Evolutionary conservation across 306 rosid genomes (phyloP), one percentile per base, ranked within the genome.

Genomic region (Vachellia collinsii): DNA sequence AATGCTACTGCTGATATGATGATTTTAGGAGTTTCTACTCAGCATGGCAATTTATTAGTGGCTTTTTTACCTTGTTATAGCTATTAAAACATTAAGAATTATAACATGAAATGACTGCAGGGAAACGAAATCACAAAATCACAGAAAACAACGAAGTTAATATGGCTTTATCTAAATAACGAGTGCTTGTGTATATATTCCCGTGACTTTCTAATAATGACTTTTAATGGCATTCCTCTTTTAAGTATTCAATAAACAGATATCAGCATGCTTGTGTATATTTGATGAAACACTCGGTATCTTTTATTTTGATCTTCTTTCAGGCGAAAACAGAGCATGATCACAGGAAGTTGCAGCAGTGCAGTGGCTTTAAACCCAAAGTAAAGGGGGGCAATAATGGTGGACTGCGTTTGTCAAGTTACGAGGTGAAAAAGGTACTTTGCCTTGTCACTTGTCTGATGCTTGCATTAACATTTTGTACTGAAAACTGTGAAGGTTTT

Each of bases 391-490:
- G 84, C 86, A 70, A 38, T 64, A 61, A 48, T 23, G 76, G 77
- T 64, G 89, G 81, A 77, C 38, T 80, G 41, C 84, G 71, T 46
- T 84, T 80, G 5, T 77, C 80, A 29, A 84, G 78, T 48, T 79
- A 82, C 65, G 88, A 74, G 70, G 48, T 48, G 63, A 86, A 87
- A 79, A 92, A 87, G 95, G 95, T 92, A 84, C 36, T 20, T 51
- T 77, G 74, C 20, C 83, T 22, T 69, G 54, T 50, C 51, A 13
- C 80, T 77, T 65, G 42, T 83, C 53, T 62, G 73, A 37, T 41
- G 47, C 62, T 73, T 66, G 66, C 42, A 70, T 50, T 66, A 20
- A 47, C 41, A 61, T 75, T 42, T 69, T 62, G 20, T 43, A 63
- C 73, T 43, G 65, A 54, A 77, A 36, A 13, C 53, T 70, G 29